Conservation (phyloP, 163 green algal species). For the Chlamydomonas reinhardtii region DNA sequence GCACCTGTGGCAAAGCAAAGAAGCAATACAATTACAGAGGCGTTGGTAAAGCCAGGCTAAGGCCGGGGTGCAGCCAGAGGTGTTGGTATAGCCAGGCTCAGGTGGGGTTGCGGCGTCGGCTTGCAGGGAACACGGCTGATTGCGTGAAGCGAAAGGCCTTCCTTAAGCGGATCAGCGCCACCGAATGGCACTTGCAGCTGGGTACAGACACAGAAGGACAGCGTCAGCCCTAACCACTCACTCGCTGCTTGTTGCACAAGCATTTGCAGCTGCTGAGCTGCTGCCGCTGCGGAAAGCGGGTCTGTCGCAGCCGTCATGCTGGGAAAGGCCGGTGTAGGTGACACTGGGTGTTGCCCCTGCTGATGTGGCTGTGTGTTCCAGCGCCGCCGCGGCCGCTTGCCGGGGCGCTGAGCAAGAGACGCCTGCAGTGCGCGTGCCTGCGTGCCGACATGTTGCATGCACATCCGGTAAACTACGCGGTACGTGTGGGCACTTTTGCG, state of each 20-base stretch:
- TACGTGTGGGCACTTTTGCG: no score
- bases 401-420: not conserved
- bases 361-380: slow-evolving; percentile 6
- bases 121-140: no score
- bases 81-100: no score
- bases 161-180: no score
- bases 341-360: not conserved
- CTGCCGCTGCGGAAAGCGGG: not conserved
- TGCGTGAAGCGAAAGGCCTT: no score
- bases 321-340: not conserved
- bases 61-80: no score
- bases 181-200: no score
- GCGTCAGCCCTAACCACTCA: not conserved
- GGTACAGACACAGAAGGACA: no score
- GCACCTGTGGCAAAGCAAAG: not conserved
- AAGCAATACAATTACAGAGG: not conserved
- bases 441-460: no score
- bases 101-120: no score
- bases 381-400: slow-evolving; percentile 11
- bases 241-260: slow-evolving; percentile 29
- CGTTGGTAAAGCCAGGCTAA: no score
- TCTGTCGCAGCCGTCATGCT: not conserved
- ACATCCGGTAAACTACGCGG: no score
- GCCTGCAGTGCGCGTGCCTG: slow-evolving; percentile 23
- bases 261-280: slow-evolving; percentile 26